Conservation (phyloP, 768 basidiomycete species). For the Peribolospora baueri region DNA sequence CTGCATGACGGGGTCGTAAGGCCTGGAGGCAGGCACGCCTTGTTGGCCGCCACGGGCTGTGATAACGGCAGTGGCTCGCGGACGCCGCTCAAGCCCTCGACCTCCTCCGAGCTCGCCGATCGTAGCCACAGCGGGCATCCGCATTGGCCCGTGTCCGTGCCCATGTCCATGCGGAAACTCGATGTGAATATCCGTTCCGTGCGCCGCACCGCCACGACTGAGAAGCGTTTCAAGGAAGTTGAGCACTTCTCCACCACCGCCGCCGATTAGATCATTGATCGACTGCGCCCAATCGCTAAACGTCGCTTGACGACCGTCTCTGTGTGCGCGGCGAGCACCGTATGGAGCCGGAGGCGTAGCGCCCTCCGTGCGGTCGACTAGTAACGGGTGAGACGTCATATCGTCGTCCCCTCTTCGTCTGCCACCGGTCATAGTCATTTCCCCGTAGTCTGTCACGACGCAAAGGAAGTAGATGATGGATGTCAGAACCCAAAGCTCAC, state of each 20-base stretch:
- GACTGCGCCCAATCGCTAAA: slow-evolving; percentile 20
- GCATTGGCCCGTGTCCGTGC: not conserved
- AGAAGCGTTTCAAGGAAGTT: slow-evolving; percentile 20
- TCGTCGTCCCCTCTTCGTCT: slow-evolving; percentile 3
- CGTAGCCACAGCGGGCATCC: not conserved
- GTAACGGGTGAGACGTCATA: slow-evolving; percentile 53
- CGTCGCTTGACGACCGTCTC: slow-evolving; percentile 24
- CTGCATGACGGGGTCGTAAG: too few species aligned
- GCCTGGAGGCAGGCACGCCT: slow-evolving; percentile 5
- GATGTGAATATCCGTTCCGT: not conserved
- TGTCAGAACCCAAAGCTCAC: not conserved
- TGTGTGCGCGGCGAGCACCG: slow-evolving; percentile 24
- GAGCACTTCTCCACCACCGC: slow-evolving; percentile 55
- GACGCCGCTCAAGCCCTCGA: too few species aligned
- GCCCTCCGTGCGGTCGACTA: slow-evolving; percentile 29
- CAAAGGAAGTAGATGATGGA: not conserved
- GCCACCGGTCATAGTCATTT: not conserved
- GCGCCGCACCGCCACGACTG: not conserved
- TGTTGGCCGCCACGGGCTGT: slow-evolving; percentile 7
- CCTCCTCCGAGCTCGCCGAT: too few species aligned
- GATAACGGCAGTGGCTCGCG: not conserved
- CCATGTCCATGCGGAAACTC: not conserved
- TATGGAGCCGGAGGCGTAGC: slow-evolving; percentile 18
- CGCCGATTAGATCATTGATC: slow-evolving; percentile 57
- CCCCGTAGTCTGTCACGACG: slow-evolving; percentile 7